Conservation (phyloP, 306 rosid species). For the Hippophae gyantsensis region DNA sequence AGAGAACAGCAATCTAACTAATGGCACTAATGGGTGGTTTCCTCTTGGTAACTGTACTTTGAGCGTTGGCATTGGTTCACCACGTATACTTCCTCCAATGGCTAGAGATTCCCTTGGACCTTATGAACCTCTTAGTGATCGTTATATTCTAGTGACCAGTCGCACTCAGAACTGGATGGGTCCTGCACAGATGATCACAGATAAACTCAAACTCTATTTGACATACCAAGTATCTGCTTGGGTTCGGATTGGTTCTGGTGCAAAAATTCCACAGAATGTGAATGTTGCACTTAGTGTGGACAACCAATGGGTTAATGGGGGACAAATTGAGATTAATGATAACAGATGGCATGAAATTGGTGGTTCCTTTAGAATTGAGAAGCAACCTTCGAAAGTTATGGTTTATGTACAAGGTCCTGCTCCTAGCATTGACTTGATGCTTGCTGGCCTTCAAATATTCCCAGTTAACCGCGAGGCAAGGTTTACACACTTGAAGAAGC, state of each 20-base stretch:
- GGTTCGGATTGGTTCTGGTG: slow-evolving; percentile 56
- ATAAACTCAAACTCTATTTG: slow-evolving; percentile 52
- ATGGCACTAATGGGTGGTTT: slow-evolving; percentile 65
- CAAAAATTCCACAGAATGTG: slow-evolving; percentile 53
- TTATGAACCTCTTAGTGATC: slow-evolving; percentile 52
- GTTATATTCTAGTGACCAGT: slow-evolving; percentile 57
- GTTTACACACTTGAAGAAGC: slow-evolving; percentile 47
- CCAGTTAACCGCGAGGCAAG: slow-evolving; percentile 65
- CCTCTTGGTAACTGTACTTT: slow-evolving; percentile 63
- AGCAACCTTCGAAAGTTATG: slow-evolving; percentile 64
- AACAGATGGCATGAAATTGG: slow-evolving; percentile 72
- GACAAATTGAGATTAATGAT: slow-evolving; percentile 43
- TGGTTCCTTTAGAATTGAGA: slow-evolving; percentile 80
- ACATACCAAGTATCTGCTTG: slow-evolving; percentile 87
- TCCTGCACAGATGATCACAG: slow-evolving; percentile 74
- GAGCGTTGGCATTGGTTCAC: slow-evolving; percentile 56
- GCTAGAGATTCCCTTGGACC: slow-evolving; percentile 79
- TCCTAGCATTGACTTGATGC: slow-evolving; percentile 65
- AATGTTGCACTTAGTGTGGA: slow-evolving; percentile 60
- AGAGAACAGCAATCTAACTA: slow-evolving; percentile 55
- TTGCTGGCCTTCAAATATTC: slow-evolving; percentile 74
- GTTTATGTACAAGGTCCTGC: slow-evolving; percentile 72
- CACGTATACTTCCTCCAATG: slow-evolving; percentile 71
- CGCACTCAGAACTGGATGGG: slow-evolving; percentile 90
- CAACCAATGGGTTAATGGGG: slow-evolving; percentile 75